Percentiles rank a stretch among this genome's conserved stretches.
Evolutionary conservation across 164 flowering plant genomes (phyloP).

Genomic region (Hamamelis virginiana): DNA sequence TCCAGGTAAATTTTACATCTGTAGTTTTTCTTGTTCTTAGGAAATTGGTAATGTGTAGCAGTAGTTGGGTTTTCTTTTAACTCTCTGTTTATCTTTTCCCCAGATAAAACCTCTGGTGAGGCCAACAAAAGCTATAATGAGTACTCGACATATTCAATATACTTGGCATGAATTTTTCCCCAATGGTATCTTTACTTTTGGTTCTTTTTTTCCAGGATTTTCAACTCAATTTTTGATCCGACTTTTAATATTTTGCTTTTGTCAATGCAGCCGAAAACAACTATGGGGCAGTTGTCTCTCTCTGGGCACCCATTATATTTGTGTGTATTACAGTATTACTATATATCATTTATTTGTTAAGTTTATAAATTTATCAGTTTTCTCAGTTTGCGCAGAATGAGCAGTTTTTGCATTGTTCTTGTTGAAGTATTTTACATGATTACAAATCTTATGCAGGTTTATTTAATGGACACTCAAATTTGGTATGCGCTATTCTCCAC

Average conservation of each 20-base stretch:
- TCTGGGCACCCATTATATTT: constrained; percentile 89
- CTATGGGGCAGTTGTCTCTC: constrained; percentile 75
- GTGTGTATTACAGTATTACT: constrained; percentile 47
- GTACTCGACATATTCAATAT: constrained; percentile 50
- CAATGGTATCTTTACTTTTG: constrained; percentile 41
- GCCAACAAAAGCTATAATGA: constrained; percentile 89
- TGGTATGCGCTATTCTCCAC: constrained; percentile 95
- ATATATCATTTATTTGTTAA: constrained; percentile 6
- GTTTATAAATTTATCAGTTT: background rate
- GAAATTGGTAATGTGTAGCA: background rate
- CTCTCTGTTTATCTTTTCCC: background rate
- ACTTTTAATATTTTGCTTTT: constrained; percentile 17
- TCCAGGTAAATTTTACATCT: constrained; percentile 48
- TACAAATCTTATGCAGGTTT: constrained; percentile 54
- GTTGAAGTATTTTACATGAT: constrained; percentile 10
- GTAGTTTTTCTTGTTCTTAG: background rate
- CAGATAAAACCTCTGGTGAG: constrained; percentile 87
- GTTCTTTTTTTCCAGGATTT: constrained; percentile 6
- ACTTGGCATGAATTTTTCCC: constrained; percentile 98
- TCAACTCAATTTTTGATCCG: background rate
- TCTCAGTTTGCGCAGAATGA: background rate
- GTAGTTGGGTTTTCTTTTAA: constrained; percentile 1
- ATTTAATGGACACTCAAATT: constrained; percentile 97
- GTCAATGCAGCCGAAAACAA: constrained; percentile 65
- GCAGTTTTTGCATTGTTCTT: background rate